Evolutionary conservation across 441 rosid genomes (phyloP).

Genomic region (Euphorbia corollata): DNA sequence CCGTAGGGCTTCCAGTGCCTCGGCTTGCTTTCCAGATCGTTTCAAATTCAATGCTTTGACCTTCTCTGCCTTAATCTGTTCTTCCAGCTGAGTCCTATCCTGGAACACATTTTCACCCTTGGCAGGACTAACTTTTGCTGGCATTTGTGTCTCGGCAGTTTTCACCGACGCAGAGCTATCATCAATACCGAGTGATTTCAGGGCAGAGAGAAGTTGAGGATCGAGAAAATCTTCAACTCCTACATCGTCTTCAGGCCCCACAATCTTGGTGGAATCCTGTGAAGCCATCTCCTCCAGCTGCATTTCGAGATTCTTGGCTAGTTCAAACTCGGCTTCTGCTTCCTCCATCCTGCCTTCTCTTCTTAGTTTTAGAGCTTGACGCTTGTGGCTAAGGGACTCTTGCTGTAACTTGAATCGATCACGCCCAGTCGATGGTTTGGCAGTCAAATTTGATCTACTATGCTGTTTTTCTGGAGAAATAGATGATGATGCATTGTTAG

Average conservation of each 20-base stretch:
- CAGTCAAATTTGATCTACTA: constrained; percentile 32
- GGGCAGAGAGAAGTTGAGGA: constrained; percentile 79
- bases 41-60: constrained; percentile 73
- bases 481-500: constrained; percentile 18
- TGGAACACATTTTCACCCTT: constrained; percentile 32
- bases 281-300: constrained; percentile 53
- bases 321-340: constrained; percentile 88
- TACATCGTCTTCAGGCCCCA: constrained; percentile 36
- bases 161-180: constrained; percentile 26
- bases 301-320: constrained; percentile 82
- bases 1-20: constrained; percentile 82
- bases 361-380: constrained; percentile 80
- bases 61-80: constrained; percentile 73
- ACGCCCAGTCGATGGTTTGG: constrained; percentile 62
- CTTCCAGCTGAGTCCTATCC: constrained; percentile 61
- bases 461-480: constrained; percentile 37
- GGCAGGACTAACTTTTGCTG: constrained; percentile 25
- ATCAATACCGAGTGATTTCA: constrained; percentile 65
- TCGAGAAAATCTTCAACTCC: constrained; percentile 82
- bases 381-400: constrained; percentile 80
- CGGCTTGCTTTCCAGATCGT: constrained; percentile 83
- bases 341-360: constrained; percentile 77
- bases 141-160: constrained; percentile 30
- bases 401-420: constrained; percentile 89
- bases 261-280: constrained; percentile 24